Percentiles rank a stretch among this genome's conserved stretches.
Conservation (phyloP, 2,329 filamentous ascomycete genomes). For the Scytalidium sp. region DNA sequence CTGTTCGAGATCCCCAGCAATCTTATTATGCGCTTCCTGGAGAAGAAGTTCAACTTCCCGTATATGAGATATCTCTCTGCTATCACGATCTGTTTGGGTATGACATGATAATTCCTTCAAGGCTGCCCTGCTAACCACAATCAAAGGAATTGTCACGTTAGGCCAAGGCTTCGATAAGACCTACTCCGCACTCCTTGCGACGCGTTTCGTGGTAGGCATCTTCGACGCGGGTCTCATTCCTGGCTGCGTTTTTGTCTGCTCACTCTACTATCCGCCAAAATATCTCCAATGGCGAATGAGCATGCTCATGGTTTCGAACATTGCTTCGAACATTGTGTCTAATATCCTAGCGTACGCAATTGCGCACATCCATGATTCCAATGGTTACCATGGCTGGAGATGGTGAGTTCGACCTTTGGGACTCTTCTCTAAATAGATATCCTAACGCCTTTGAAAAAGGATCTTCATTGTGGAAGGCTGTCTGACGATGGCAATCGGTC, state of each 20-base stretch:
- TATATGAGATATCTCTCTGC: constrained; percentile 22
- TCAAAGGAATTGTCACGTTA: constrained; percentile 20
- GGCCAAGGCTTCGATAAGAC: constrained; percentile 39
- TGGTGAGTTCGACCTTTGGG: constrained; percentile 32
- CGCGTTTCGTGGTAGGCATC: constrained; percentile 43
- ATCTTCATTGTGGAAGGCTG: constrained; percentile 48
- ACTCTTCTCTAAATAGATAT: background rate
- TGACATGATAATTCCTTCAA: background rate
- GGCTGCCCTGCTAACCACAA: background rate
- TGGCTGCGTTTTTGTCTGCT: constrained; percentile 42
- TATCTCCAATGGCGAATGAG: constrained; percentile 46
- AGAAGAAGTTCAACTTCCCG: constrained; percentile 8
- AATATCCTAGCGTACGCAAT: constrained; percentile 18
- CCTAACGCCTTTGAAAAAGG: constrained; percentile 38
- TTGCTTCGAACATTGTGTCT: constrained; percentile 21
- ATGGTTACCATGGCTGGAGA: constrained; percentile 57
- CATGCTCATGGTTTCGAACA: constrained; percentile 41
- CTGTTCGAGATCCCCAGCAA: constrained; percentile 15
- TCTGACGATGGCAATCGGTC: constrained; percentile 37
- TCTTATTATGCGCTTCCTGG: constrained; percentile 31
- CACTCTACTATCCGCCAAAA: constrained; percentile 45
- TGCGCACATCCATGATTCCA: constrained; percentile 68
- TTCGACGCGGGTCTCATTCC: constrained; percentile 46
- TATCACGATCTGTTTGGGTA: background rate
- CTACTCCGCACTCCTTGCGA: constrained; percentile 71